Percentiles rank a stretch among this genome's conserved stretches.
Conservation (phyloP, 116 monocot genomes). For the Posidonia oceanica region DNA sequence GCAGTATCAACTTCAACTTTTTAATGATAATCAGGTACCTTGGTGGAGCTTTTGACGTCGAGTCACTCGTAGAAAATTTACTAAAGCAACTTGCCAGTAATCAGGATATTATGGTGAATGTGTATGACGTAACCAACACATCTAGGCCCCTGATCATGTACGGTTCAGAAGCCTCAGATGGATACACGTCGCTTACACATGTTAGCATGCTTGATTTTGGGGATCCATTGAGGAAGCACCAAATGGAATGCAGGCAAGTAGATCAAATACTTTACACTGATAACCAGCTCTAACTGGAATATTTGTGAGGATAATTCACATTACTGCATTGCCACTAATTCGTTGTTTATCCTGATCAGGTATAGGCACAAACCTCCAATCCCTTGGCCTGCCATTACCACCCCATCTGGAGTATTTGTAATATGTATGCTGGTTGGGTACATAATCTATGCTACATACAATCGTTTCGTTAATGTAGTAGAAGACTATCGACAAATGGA, state of each 20-base stretch:
- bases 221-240: slow-evolving; percentile 88
- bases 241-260: slow-evolving; percentile 81
- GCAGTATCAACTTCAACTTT: not conserved
- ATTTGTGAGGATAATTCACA: too few species aligned
- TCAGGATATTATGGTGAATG: slow-evolving; percentile 86
- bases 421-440: slow-evolving; percentile 78
- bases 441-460: slow-evolving; percentile 77
- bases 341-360: slow-evolving; percentile 23
- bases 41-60: slow-evolving; percentile 98
- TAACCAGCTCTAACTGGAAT: too few species aligned
- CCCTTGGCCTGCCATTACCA: slow-evolving; percentile 63
- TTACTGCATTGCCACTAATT: not conserved
- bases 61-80: slow-evolving; percentile 90
- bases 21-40: slow-evolving; percentile 45
- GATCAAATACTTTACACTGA: not conserved
- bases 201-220: slow-evolving; percentile 87
- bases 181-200: slow-evolving; percentile 42
- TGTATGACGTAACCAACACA: slow-evolving; percentile 83
- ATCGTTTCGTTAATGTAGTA: slow-evolving; percentile 72
- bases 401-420: slow-evolving; percentile 67
- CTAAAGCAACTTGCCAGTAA: slow-evolving; percentile 85
- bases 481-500: slow-evolving; percentile 93
- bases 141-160: slow-evolving; percentile 91
- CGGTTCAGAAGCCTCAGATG: slow-evolving; percentile 51
- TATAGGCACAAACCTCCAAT: slow-evolving; percentile 67